Evolutionary conservation across 2,329 filamentous ascomycete genomes (phyloP).

Genomic region (Penicillium crustosum): DNA sequence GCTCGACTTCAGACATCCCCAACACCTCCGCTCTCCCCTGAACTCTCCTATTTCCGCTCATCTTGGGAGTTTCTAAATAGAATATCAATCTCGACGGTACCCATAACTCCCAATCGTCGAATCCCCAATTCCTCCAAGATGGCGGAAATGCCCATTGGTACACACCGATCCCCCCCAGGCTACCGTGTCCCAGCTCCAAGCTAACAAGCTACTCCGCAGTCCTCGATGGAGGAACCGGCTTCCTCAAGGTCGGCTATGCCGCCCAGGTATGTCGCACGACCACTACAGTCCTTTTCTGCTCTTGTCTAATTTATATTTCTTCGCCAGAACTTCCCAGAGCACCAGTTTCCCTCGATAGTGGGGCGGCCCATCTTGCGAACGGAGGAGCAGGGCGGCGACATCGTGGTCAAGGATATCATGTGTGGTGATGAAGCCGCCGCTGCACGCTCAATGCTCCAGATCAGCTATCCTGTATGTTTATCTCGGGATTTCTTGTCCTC

Average conservation of each 20-base stretch:
- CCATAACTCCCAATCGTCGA: constrained; percentile 3
- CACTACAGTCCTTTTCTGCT: background rate
- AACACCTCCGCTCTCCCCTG: constrained; percentile 19
- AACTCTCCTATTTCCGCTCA: constrained; percentile 21
- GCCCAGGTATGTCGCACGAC: constrained; percentile 62
- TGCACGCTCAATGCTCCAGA: constrained; percentile 94
- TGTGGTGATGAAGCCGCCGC: constrained; percentile 97
- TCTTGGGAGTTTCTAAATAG: constrained; percentile 15
- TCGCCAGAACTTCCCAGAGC: constrained; percentile 92
- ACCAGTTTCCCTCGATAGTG: constrained; percentile 97
- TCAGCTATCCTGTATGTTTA: constrained; percentile 78
- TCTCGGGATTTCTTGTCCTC: constrained; percentile 1
- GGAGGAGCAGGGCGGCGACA: constrained; percentile 77
- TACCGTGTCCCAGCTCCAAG: constrained; percentile 26
- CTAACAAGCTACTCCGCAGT: constrained; percentile 58
- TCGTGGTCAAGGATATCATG: constrained; percentile 96
- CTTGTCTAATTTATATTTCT: constrained; percentile 9
- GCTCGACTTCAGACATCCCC: constrained; percentile 23
- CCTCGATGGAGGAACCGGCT: constrained; percentile 98
- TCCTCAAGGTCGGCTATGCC: constrained; percentile 99
- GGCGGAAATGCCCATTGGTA: constrained; percentile 54
- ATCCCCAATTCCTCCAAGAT: constrained; percentile 33
- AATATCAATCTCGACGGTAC: background rate
- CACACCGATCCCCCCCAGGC: constrained; percentile 20
- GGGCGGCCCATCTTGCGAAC: constrained; percentile 95